Base-by-base conservation (phyloP, 805 yeast genomes). In the Yarrowia sp. region DNA sequence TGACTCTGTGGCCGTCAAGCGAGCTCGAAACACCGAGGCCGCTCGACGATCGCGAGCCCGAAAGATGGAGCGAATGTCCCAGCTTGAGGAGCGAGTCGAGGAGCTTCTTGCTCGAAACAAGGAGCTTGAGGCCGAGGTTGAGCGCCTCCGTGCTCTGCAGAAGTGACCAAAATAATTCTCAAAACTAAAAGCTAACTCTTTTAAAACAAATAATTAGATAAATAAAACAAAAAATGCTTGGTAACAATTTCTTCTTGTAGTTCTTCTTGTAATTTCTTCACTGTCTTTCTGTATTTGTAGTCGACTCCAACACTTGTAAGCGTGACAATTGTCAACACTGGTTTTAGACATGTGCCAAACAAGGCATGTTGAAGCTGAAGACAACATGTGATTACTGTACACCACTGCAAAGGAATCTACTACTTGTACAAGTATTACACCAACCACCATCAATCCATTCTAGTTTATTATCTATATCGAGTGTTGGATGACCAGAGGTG, bases 1-100 rank as follows among this genome's bases (percentile, higher is more conserved):
- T 51, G 96, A 90, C 73, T 83, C 86, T n/a, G 81, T 81, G 63
- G 83, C 90, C 47, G 73, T 88, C 69, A 93, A 93, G 78, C 86
- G 98, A 73, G 98, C 98, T 8, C 86, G 93, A 75, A 93, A 94
- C 81, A 93, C 93, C n/a, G 76, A 85, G 53, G 97, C 98, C 67
- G 97, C 97, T 7, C 85, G 97, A 74, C 84, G 97, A 71, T 90
- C 97, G 25, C 81, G 97, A 70, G 97, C 97, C 22, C 84, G 96
- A 74, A 90, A 90, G 77, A 83, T 88, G 85, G 91, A 88, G 74
- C 82, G 96, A 76, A 90, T 90, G 96, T 68, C 74, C 65, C 92
- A 88, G 72, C 77, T 90, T 72, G 97, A 90, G 74, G 83, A 77
- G 18, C 85, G 82, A 73, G 90, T 90, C 64, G 90, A 86, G 67